Evolutionary conservation across 352 stramenopile genomes (phyloP).

Genomic region (Globisporangium carolinianum): DNA sequence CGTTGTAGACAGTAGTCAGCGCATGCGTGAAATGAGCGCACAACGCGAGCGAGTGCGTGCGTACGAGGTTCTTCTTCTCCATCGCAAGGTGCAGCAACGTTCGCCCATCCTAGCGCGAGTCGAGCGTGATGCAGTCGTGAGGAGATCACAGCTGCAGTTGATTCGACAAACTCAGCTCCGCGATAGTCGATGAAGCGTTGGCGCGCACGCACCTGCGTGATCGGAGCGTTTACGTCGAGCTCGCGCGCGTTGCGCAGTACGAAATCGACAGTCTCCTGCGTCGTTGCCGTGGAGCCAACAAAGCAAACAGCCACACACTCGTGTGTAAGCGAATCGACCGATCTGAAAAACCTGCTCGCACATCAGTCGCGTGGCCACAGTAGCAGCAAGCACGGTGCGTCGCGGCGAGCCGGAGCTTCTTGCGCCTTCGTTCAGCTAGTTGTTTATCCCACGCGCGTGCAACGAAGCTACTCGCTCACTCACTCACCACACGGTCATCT

Average conservation of each 20-base stretch:
- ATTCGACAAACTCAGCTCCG: no score
- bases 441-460: no score
- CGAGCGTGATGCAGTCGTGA: not conserved
- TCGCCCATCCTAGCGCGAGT: conserved; percentile 19
- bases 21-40: not conserved
- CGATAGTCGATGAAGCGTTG: not conserved
- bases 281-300: not conserved
- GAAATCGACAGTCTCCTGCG: conserved; percentile 9
- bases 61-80: conserved; percentile 24
- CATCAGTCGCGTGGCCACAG: no score
- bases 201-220: not conserved
- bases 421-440: no score
- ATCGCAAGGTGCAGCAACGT: conserved; percentile 24
- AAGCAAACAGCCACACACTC: not conserved
- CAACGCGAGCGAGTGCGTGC: not conserved
- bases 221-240: conserved; percentile 6
- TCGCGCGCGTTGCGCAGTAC: conserved; percentile 4
- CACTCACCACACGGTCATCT: conserved; percentile 16
- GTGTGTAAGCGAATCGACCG: no score
- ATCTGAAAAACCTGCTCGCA: no score
- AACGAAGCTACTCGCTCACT: not conserved
- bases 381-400: no score
- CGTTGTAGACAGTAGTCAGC: not conserved
- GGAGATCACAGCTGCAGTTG: no score
- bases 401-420: no score